Evolutionary conservation across 2,329 filamentous ascomycete species (phyloP).

Genomic region (Claviceps capensis): DNA sequence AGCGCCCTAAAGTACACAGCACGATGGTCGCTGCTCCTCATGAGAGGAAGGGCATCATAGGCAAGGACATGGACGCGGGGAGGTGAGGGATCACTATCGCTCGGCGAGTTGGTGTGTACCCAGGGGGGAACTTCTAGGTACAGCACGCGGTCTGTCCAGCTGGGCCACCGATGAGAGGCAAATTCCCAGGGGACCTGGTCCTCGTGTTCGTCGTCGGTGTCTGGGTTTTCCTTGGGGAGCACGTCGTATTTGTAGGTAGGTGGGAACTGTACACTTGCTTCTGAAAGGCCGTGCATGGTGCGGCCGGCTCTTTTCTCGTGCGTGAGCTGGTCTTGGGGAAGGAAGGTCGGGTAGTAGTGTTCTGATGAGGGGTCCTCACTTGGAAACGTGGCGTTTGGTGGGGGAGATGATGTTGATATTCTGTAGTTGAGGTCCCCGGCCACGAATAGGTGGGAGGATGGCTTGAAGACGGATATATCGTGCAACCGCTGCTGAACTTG

Average conservation of each 20-base stretch:
- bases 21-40: constrained; percentile 78
- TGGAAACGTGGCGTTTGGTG: constrained; percentile 47
- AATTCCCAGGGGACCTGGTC: constrained; percentile 49
- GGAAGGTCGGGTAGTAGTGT: constrained; percentile 51
- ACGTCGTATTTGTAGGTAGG: constrained; percentile 86
- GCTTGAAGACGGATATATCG: constrained; percentile 56
- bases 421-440: constrained; percentile 94
- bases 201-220: constrained; percentile 15
- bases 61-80: constrained; percentile 36
- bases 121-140: constrained; percentile 52
- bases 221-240: constrained; percentile 8
- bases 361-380: constrained; percentile 40
- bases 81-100: constrained; percentile 10
- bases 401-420: constrained; percentile 54
- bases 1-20: constrained; percentile 60
- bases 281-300: constrained; percentile 65
- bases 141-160: constrained; percentile 86
- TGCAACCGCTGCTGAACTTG: constrained; percentile 33
- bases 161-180: constrained; percentile 72
- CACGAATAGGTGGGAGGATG: constrained; percentile 67
- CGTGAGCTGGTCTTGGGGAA: constrained; percentile 66
- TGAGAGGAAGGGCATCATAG: constrained; percentile 65
- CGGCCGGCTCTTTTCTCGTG: constrained; percentile 54
- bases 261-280: constrained; percentile 64
- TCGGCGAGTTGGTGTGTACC: constrained; percentile 22